phyloP scores from a whole-genome alignment of 352 stramenopile genomes.

The Phytophthora aleatoria region DNA sequence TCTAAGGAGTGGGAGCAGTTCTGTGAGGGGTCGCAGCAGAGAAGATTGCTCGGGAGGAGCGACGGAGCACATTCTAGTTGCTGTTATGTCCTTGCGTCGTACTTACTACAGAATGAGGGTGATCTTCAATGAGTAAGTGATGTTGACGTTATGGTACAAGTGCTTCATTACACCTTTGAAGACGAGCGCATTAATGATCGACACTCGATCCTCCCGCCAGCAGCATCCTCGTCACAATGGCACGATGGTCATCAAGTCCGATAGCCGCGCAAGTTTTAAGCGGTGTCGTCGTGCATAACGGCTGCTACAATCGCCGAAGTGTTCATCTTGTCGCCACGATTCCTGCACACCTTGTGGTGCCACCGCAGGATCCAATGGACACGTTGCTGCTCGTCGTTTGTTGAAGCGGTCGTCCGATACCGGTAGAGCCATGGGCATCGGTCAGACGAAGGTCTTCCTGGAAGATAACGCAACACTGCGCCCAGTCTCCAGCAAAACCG shows the following conservation, averaged over 20 bases:
- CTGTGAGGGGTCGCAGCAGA: no score
- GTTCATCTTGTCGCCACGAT: conserved; percentile 13
- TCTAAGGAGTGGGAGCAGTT: no score
- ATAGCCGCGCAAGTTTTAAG: conserved; percentile 9
- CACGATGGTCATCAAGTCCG: neutral
- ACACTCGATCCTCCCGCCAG: no score
- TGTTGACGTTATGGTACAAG: no score
- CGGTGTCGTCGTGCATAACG: conserved; percentile 3
- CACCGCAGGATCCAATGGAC: neutral
- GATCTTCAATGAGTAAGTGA: no score
- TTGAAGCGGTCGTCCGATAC: neutral
- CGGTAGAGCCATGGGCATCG: neutral
- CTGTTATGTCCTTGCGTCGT: no score
- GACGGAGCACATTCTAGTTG: no score
- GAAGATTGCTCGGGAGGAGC: no score
- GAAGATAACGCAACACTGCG: neutral
- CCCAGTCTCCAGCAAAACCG: neutral
- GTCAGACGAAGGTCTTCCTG: neutral
- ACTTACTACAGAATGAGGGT: no score
- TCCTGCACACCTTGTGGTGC: neutral
- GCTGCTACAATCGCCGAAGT: conserved; percentile 1
- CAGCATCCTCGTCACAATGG: neutral
- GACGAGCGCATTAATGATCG: no score
- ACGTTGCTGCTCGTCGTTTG: neutral
- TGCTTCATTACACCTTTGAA: no score